Evolutionary conservation across 2,329 filamentous ascomycete genomes (phyloP), one percentile per base, ranked within the genome.

Genomic region (Aspergillus sojae): DNA sequence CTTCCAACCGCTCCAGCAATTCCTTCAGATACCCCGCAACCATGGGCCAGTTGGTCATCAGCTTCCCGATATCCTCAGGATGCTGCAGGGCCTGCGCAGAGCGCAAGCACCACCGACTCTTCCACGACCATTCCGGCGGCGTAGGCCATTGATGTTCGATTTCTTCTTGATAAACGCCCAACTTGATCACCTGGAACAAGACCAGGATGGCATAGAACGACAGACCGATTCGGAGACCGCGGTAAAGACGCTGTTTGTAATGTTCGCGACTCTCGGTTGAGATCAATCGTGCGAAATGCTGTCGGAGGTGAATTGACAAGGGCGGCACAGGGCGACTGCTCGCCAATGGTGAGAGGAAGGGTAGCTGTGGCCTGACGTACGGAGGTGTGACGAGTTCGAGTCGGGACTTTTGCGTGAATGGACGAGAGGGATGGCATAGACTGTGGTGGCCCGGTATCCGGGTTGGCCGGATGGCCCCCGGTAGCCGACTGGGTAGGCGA

Each of bases 91-190:
- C 85, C 70, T 84, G 83, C 4, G 90, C 91, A 57, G 86, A 85
- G 46, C 92, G 86, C 65, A 91, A 84, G 45, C 84, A 82, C 78
- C 90, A 86, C 28, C 93, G 84, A 53, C 90, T 92, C 67, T 87
- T 79, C 76, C 88, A 90, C 0, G 82, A 82, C 93, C 94, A 97
- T 75, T 96, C 94, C 30, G 86, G 85, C 1, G 94, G 94, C 1
- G 92, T 94, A 0, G 93, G 93, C 74, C 89, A 92, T 58, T 86
- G 82, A 55, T 89, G 85, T 79, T 97, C 93, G 52, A 92, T 82
- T 64, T 84, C 81, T 77, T 96, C 92, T 72, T 94, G 89, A 72
- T 90, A 84, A 41, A 93, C 74, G 19, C 89, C 89, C 66, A 88
- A 86, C 67, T 85, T 84, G 45, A 89, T 86, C 11, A 91, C 80